Percentiles rank a stretch among this genome's conserved stretches.
Evolutionary conservation across 2,329 filamentous ascomycete species (phyloP).

Genomic region (Coleophoma cylindrospora): DNA sequence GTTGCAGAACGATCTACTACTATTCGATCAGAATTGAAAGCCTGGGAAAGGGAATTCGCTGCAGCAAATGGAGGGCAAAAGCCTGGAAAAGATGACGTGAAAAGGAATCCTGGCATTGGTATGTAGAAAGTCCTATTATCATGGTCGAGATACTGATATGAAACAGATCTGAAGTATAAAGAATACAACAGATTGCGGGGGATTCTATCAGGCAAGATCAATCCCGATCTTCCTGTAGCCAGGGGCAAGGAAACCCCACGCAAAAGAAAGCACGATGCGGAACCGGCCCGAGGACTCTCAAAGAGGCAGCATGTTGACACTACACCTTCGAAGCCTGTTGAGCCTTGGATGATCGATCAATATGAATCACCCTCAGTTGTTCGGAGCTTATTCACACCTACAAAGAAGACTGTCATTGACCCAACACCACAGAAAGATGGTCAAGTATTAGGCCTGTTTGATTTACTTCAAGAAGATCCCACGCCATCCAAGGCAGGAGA

Average conservation of each 20-base stretch:
- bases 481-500: slow-evolving; percentile 11
- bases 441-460: slow-evolving; percentile 71
- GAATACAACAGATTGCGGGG: slow-evolving; percentile 65
- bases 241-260: slow-evolving; percentile 24
- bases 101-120: slow-evolving; percentile 68
- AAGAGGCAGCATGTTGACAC: slow-evolving; percentile 43
- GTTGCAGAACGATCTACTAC: slow-evolving; percentile 32
- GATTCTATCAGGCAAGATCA: slow-evolving; percentile 48
- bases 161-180: slow-evolving; percentile 57
- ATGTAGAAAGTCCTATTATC: slow-evolving; percentile 20
- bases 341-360: slow-evolving; percentile 35
- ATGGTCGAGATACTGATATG: background rate
- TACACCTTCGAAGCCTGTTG: slow-evolving; percentile 39
- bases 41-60: slow-evolving; percentile 68
- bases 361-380: slow-evolving; percentile 51
- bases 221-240: slow-evolving; percentile 21
- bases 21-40: slow-evolving; percentile 66
- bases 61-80: slow-evolving; percentile 59
- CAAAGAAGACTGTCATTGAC: slow-evolving; percentile 57
- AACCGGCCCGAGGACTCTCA: slow-evolving; percentile 39
- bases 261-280: slow-evolving; percentile 31
- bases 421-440: slow-evolving; percentile 80
- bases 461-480: slow-evolving; percentile 53
- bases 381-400: slow-evolving; percentile 55
- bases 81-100: slow-evolving; percentile 71